Conservation (phyloP, 1,284 basidiomycete genomes). For the Ustilago xerochloae region DNA sequence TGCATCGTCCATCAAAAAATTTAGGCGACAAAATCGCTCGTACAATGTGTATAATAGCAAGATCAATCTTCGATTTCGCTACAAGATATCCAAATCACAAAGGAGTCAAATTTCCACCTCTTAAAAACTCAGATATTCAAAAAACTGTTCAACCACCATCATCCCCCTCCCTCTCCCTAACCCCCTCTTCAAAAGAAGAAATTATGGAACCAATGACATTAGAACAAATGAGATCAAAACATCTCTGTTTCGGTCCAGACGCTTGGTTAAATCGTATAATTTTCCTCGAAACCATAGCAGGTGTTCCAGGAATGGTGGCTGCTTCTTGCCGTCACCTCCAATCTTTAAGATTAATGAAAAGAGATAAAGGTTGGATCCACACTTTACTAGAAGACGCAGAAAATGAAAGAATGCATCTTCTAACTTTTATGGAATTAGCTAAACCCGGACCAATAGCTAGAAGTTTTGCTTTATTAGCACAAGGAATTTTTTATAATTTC, state of each 20-base stretch:
- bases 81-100: conserved; percentile 55
- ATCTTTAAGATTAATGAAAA: conserved; percentile 47
- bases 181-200: too few relatives aligned
- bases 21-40: conserved; percentile 79
- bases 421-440: conserved; percentile 44
- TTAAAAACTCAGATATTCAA: conserved; percentile 38
- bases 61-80: conserved; percentile 54
- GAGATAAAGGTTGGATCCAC: conserved; percentile 60
- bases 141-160: conserved; percentile 39
- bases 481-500: conserved; percentile 70
- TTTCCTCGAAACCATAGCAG: conserved; percentile 77
- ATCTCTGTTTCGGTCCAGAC: conserved; percentile 57
- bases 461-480: conserved; percentile 72
- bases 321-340: conserved; percentile 81
- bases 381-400: conserved; percentile 61
- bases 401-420: conserved; percentile 61
- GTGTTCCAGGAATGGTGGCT: conserved; percentile 86
- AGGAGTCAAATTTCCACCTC: conserved; percentile 41
- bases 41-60: conserved; percentile 33
- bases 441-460: conserved; percentile 44
- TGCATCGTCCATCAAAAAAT: conserved; percentile 77
- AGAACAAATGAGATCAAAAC: conserved; percentile 52
- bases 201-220: conserved; percentile 45
- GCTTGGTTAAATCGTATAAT: conserved; percentile 58
- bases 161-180: too few relatives aligned